These are phyloP conservation scores for Neonectria hederae DNA, from an alignment of 2,329 filamentous ascomycete genomes.

Conservation along the genomic window DNA sequence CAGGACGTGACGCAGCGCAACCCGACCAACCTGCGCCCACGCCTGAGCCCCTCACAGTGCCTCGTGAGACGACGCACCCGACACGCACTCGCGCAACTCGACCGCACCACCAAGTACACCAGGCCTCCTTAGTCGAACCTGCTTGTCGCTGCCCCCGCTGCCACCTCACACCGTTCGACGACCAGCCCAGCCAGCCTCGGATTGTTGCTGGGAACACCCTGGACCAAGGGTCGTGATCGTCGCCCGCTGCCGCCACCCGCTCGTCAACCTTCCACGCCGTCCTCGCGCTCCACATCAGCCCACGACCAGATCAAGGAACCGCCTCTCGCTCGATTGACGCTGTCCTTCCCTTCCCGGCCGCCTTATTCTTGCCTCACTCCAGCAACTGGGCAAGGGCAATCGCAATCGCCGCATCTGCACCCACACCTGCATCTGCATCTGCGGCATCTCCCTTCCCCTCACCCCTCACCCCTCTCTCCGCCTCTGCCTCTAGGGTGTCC, in stretches of 20 bases:
- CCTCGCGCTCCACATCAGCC: conserved; percentile 44
- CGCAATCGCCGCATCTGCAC: conserved; percentile 14
- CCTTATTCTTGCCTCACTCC: conserved; percentile 30
- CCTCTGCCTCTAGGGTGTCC: conserved; percentile 47
- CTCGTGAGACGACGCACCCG: conserved; percentile 8
- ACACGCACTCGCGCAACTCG: neutral
- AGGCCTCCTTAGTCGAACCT: conserved; percentile 20
- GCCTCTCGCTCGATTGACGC: conserved; percentile 12
- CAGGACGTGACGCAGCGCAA: conserved; percentile 21
- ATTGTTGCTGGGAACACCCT: conserved; percentile 36
- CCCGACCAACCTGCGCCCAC: conserved; percentile 29
- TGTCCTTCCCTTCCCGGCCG: conserved; percentile 21
- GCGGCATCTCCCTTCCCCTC: conserved; percentile 18
- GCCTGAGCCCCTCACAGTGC: conserved; percentile 40
- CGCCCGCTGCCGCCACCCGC: conserved; percentile 37
- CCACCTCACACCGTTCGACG: conserved; percentile 31
- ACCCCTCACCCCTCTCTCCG: conserved; percentile 34
- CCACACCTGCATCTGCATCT: conserved; percentile 19
- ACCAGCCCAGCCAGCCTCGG: conserved; percentile 11
- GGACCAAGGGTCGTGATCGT: conserved; percentile 38
- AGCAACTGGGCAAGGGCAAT: conserved; percentile 8
- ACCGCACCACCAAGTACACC: conserved; percentile 1
- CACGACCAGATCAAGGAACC: conserved; percentile 40
- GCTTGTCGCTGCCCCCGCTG: conserved; percentile 21
- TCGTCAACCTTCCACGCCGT: conserved; percentile 29